A percentile compares a stretch with the other conserved stretches of the same genome.
These are phyloP conservation scores for Trebouxia sp. DNA, from an alignment of 139 green algal genomes.

Conservation along the genomic window DNA sequence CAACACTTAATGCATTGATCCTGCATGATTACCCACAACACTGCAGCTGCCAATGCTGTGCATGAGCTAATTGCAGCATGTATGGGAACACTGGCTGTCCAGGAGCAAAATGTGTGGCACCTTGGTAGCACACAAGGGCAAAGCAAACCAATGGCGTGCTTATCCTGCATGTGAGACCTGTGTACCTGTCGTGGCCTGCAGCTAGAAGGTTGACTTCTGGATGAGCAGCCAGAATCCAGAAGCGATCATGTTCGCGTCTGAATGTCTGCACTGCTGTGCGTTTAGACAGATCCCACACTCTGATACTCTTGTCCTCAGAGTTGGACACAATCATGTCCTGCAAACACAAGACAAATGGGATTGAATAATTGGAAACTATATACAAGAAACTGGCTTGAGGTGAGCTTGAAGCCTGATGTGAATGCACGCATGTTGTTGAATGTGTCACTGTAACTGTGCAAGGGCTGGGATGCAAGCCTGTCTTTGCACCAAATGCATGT, in stretches of 20 bases:
- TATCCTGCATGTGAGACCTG: neutral
- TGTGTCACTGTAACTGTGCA: too few species aligned
- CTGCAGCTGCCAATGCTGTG: too few species aligned
- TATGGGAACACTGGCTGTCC: neutral
- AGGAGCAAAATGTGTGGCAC: neutral
- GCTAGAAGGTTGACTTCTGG: slow-evolving; percentile 98
- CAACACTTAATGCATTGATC: too few species aligned
- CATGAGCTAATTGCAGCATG: too few species aligned
- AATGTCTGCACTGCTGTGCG: slow-evolving; percentile 97
- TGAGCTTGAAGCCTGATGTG: neutral
- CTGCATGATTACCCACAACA: too few species aligned
- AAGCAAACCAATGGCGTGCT: too few species aligned
- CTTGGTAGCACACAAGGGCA: neutral
- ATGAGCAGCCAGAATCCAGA: slow-evolving; percentile 97
- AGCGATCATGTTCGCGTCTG: slow-evolving; percentile 90
- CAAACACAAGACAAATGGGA: neutral
- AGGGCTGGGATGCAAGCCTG: too few species aligned
- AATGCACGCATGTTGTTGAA: neutral
- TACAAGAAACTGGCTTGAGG: neutral
- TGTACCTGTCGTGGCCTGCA: slow-evolving; percentile 92
- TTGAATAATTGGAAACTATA: neutral
- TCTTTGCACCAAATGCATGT: too few species aligned
- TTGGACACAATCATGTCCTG: slow-evolving; percentile 99
- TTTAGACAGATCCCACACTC: slow-evolving; percentile 99
- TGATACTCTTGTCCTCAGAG: slow-evolving; percentile 97